Base-by-base conservation (phyloP, 176 grass and related monocot species). In the Oryza coarctata region DNA sequence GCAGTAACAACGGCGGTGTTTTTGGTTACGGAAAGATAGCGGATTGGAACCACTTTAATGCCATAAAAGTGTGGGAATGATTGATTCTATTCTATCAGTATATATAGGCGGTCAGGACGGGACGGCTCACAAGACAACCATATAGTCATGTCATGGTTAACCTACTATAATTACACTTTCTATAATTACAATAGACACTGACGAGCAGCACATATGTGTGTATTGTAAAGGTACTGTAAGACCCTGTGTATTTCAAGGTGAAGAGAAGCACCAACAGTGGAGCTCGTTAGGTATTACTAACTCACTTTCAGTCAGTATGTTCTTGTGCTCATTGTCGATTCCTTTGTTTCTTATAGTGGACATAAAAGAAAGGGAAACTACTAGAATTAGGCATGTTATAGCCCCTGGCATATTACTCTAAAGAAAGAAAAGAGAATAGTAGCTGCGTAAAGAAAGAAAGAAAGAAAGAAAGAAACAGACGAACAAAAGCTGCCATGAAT, bases 211-310 rank as follows among this genome's bases (percentile, higher is more conserved):
- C 63, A 28, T 87, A 97, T 55, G 28, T 87, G 15, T 97, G 94
- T 89, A 86, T 85, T 6, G 91, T 97, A 62, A 90, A 50, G 76
- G 68, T 90, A 26, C 87, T 97, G 32, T 45, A 70, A 39, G 76
- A 97, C 41, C 91, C 87, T 58, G 63, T 94, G 34, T 65, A 70
- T 79, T 80, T 97, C 23, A 92, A 85, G 79, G 67, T 94, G 75
- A 91, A 84, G 63, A 86, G 85, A 33, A 82, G 32, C 28, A 67
- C 61, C 71, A 67, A 68, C 5, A 13, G 76, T 9, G 73, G 41
- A 31, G 65, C 58, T 63, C 30, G 49, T 6, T 86, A 68, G 67
- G 52, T 40, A 27, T 60, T 18, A 25, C 18, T n/a, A 8, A n/a
- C 9, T n/a, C 65, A 36, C 32, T 38, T n/a, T n/a, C 41, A 55